Conservation (phyloP, 352 stramenopile species). For the Globisporangium paddicum region DNA sequence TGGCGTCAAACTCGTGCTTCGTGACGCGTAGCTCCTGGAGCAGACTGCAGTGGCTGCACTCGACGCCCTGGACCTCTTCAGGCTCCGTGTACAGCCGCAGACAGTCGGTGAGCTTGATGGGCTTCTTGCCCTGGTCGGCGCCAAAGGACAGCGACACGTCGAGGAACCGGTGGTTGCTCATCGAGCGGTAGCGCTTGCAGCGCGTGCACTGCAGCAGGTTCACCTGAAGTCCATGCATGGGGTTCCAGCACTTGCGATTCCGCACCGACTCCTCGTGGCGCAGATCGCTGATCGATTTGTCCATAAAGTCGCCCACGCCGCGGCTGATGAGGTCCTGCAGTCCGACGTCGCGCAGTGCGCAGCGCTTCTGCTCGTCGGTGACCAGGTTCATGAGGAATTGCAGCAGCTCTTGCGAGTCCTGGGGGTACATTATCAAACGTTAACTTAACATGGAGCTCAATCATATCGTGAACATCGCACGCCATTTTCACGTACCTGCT, state of each 20-base stretch:
- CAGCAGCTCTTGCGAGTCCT: slow-evolving; percentile 83
- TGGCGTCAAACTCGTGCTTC: slow-evolving; percentile 21
- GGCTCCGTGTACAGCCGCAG: slow-evolving; percentile 59
- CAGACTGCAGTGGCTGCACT: slow-evolving; percentile 73
- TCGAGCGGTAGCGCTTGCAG: slow-evolving; percentile 60
- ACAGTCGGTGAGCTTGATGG: slow-evolving; percentile 45
- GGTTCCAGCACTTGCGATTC: slow-evolving; percentile 68
- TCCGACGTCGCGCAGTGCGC: slow-evolving; percentile 42
- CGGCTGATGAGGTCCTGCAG: slow-evolving; percentile 38
- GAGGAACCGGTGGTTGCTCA: slow-evolving; percentile 75
- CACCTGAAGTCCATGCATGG: slow-evolving; percentile 72
- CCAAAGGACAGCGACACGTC: slow-evolving; percentile 75
- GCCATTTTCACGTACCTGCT: too few species aligned
- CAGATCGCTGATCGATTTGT: slow-evolving; percentile 64
- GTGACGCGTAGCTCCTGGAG: slow-evolving; percentile 42
- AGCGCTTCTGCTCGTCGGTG: slow-evolving; percentile 54
- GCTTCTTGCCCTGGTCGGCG: slow-evolving; percentile 21
- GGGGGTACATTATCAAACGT: not conserved
- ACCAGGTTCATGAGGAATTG: slow-evolving; percentile 85
- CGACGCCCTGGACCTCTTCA: slow-evolving; percentile 68
- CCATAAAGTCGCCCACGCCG: slow-evolving; percentile 13
- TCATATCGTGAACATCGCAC: not conserved
- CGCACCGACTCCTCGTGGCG: slow-evolving; percentile 50
- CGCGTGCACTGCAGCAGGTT: slow-evolving; percentile 69
- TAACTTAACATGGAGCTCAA: not conserved